Percentiles rank a stretch among this genome's conserved stretches.
These are phyloP conservation scores for Aspergillus proliferans DNA, from an alignment of 2,329 filamentous ascomycete species.

Conservation along the genomic window DNA sequence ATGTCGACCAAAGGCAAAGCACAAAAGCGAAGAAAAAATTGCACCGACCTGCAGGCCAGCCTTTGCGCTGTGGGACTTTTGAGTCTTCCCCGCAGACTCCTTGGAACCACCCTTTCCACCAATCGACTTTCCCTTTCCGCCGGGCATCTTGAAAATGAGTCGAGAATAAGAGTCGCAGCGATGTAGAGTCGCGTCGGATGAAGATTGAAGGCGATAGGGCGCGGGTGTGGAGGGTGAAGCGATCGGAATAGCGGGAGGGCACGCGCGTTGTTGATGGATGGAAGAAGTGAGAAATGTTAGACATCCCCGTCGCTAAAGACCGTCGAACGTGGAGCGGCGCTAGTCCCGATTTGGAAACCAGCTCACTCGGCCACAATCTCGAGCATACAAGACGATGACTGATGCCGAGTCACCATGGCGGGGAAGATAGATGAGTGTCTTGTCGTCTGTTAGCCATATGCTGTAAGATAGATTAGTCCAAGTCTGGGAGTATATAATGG, in stretches of 20 bases:
- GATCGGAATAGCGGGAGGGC: conserved; percentile 21
- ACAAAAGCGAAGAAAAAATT: conserved; percentile 9
- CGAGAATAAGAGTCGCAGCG: conserved; percentile 20
- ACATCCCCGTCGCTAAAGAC: conserved; percentile 34
- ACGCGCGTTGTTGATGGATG: conserved; percentile 41
- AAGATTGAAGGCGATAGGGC: conserved; percentile 14
- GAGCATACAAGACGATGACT: conserved; percentile 3
- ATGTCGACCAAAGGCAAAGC: not conserved
- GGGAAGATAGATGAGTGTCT: not conserved
- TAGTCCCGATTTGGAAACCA: conserved; percentile 31
- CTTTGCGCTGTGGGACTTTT: conserved; percentile 89
- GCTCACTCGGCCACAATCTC: conserved; percentile 10
- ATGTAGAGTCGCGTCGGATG: conserved; percentile 21
- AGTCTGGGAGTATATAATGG: conserved; percentile 1
- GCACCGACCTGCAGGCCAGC: conserved; percentile 85
- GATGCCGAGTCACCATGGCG: not conserved
- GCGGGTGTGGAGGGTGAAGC: conserved; percentile 23
- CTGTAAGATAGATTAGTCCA: not conserved
- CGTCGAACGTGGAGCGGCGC: conserved; percentile 21
- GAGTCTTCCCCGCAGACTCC: conserved; percentile 75
- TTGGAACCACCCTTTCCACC: conserved; percentile 90
- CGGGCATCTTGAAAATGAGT: conserved; percentile 54
- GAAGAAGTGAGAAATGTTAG: conserved; percentile 36
- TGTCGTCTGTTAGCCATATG: not conserved
- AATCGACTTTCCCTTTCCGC: conserved; percentile 88